These are phyloP conservation scores for Myxozyma udenii DNA, from an alignment of 805 yeast species.

Conservation along the genomic window DNA sequence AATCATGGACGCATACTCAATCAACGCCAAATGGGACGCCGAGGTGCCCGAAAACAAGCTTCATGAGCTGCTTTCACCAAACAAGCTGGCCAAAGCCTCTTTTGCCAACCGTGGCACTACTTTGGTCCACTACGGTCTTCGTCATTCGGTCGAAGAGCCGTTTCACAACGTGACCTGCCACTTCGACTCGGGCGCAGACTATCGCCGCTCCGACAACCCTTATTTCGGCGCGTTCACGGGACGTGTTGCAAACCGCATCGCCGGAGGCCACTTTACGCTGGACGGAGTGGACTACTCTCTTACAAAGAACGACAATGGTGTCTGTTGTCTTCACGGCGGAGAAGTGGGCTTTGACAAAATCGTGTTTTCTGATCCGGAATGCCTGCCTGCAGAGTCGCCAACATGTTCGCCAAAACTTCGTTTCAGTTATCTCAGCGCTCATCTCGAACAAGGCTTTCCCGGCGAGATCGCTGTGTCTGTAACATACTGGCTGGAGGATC, in stretches of 20 bases:
- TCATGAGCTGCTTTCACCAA: constrained; percentile 17
- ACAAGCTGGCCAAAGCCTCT: constrained; percentile 16
- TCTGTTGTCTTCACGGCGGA: constrained; percentile 55
- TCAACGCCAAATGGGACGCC: constrained; percentile 25
- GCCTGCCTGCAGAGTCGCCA: constrained; percentile 37
- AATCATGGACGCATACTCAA: neutral
- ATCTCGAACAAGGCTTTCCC: constrained; percentile 58
- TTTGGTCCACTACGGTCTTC: constrained; percentile 14
- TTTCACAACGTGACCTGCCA: constrained; percentile 17
- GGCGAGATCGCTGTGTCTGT: constrained; percentile 51
- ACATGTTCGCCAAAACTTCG: constrained; percentile 37
- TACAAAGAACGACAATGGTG: constrained; percentile 44
- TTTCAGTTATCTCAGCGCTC: constrained; percentile 46
- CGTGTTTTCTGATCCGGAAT: constrained; percentile 54
- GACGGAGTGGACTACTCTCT: constrained; percentile 45
- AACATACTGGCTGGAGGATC: constrained; percentile 45
- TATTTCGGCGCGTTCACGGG: constrained; percentile 66
- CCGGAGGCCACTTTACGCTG: constrained; percentile 44
- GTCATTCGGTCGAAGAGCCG: constrained; percentile 3
- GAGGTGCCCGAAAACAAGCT: constrained; percentile 13
- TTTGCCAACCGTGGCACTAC: constrained; percentile 25
- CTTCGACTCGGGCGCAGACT: constrained; percentile 24
- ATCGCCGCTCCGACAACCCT: constrained; percentile 43
- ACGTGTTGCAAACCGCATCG: constrained; percentile 60
- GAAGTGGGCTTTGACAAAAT: constrained; percentile 50